These are phyloP conservation scores for Hypoxylon sp. DNA, from an alignment of 2,329 filamentous ascomycete genomes.

Conservation along the genomic window DNA sequence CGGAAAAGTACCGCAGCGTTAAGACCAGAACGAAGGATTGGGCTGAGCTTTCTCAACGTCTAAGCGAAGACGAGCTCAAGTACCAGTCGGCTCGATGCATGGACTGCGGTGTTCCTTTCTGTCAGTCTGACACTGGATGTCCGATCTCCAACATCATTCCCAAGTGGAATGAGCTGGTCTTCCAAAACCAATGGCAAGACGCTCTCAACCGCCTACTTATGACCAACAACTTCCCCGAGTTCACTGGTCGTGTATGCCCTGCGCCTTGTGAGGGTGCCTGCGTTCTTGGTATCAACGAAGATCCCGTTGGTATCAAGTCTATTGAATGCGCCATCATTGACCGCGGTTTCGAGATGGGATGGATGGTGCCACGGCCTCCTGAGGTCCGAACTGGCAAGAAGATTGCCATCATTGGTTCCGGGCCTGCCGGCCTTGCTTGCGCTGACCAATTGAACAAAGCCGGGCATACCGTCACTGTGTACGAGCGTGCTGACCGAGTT, in stretches of 20 bases:
- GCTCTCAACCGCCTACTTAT: slow-evolving; percentile 91
- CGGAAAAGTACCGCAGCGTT: slow-evolving; percentile 91
- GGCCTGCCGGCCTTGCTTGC: slow-evolving; percentile 88
- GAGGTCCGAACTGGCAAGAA: slow-evolving; percentile 87
- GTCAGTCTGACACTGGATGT: slow-evolving; percentile 94
- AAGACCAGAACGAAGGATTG: slow-evolving; percentile 92
- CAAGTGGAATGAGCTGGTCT: slow-evolving; percentile 92
- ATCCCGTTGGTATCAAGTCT: slow-evolving; percentile 97
- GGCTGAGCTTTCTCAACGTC: slow-evolving; percentile 88
- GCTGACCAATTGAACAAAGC: slow-evolving; percentile 96
- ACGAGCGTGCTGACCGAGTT: slow-evolving; percentile 90
- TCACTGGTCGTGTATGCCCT: slow-evolving; percentile 96
- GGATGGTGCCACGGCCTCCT: slow-evolving; percentile 91
- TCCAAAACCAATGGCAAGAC: slow-evolving; percentile 86
- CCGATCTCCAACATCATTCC: slow-evolving; percentile 98
- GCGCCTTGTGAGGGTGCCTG: slow-evolving; percentile 97
- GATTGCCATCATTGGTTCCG: slow-evolving; percentile 90
- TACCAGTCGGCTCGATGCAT: slow-evolving; percentile 97
- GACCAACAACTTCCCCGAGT: slow-evolving; percentile 99
- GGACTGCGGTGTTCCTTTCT: slow-evolving; percentile 99
- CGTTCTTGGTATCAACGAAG: slow-evolving; percentile 95
- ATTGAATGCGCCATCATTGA: slow-evolving; percentile 99
- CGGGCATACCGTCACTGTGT: slow-evolving; percentile 89
- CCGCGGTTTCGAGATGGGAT: slow-evolving; percentile 96
- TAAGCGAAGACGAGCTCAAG: slow-evolving; percentile 95